Base-by-base conservation (phyloP, 805 yeast genomes). In the Ogataea neopini region DNA sequence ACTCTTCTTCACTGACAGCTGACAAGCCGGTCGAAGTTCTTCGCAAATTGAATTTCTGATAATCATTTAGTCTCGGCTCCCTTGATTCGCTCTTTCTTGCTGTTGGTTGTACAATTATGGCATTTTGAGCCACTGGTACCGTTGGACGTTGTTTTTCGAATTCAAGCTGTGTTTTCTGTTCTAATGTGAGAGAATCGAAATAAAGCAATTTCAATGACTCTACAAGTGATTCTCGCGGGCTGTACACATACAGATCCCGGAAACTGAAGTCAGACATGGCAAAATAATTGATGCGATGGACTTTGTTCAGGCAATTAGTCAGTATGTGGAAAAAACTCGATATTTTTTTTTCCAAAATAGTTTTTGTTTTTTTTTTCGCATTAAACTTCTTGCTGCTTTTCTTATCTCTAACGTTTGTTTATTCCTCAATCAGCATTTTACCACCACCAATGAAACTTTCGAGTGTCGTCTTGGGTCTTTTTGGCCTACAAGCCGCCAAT, bases 1-100 rank as follows among this genome's bases (percentile, higher is more conserved):
- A 86, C 58, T 83, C 81, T 3, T 66, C 75, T 52, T 78, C 86
- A 3, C 75, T 66, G 14, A 85, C 61, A 0, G 79, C 69, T 0
- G 70, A 62, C 40, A 79, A 66, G 0, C 76, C 75, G 32, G 66
- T 66, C 23, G 77, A 55, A 8, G 69, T 61, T 45, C 91, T 70
- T 60, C 83, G 83, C 44, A 79, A 52, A 59, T 88, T 88, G 58
- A 74, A 59, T 35, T 56, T 50, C 40, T 50, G 57, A 30, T 53
- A 56, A 40, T 60, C 63, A 26, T 49, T 47, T 14, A 39, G 33
- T 14, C 37, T 23, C 10, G 15, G 22, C 8, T n/a, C 29, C 4
- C 8, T 22, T 20, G 19, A 25, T 44, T 36, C n/a, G 22, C 52
- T 44, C 28, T 44, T 47, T 15, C 47, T 38, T 6, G 51, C 53